phyloP scores from a whole-genome alignment of 257 asterid genomes.

The Nicotiana noctiflora region DNA sequence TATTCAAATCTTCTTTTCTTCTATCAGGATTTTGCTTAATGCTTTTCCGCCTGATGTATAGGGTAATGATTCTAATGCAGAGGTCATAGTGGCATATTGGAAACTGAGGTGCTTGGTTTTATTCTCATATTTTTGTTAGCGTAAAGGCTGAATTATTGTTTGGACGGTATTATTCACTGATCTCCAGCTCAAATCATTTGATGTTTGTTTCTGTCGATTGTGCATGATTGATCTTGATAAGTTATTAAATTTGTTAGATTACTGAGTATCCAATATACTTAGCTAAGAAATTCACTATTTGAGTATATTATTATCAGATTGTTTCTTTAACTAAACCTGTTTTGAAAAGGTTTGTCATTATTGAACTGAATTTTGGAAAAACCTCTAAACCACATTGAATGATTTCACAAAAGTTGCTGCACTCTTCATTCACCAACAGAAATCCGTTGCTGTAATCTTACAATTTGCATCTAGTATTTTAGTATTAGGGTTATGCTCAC shows the following conservation, averaged over 20 bases:
- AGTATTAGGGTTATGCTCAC: background rate
- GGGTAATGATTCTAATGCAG: conserved; percentile 32
- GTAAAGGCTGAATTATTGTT: background rate
- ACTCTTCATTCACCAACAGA: background rate
- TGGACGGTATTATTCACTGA: background rate
- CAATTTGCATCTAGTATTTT: background rate
- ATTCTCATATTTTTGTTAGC: background rate
- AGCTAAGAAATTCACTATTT: background rate
- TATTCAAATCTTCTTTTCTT: background rate
- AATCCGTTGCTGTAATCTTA: background rate
- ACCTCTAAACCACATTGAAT: background rate
- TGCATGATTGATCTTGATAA: background rate
- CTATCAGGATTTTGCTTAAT: background rate
- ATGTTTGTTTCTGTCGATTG: background rate
- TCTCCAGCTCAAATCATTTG: background rate
- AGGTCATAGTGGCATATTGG: conserved; percentile 60
- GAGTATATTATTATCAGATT: background rate
- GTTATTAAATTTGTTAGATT: background rate
- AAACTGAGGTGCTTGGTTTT: conserved; percentile 46
- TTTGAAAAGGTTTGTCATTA: background rate
- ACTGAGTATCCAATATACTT: background rate
- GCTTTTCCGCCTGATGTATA: conserved; percentile 20
- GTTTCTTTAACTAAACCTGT: background rate
- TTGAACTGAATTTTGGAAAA: background rate
- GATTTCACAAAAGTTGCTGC: background rate